Base-by-base conservation (phyloP, 352 stramenopile genomes). In the Phytophthora ohioensis region DNA sequence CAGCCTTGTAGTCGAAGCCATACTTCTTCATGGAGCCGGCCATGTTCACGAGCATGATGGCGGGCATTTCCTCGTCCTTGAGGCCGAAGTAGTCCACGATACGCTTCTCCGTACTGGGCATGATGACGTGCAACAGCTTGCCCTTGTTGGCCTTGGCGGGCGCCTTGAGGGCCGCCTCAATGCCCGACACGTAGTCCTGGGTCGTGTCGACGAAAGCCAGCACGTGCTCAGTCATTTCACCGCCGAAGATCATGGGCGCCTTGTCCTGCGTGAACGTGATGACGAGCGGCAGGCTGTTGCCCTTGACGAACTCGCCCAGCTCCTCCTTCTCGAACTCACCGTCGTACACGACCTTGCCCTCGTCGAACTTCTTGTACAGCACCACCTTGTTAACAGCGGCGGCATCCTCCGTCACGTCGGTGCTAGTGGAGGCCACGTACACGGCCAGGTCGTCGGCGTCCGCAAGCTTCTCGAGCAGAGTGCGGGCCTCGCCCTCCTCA, bases 31-130 rank as follows among this genome's bases (percentile, higher is more conserved):
- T 98, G 74, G 85, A 82, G 38, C 75, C 83, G 51, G 68, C 80
- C 93, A 98, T 98, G 79, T 98, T 95, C 36, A 96, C 91, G 41
- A 98, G 73, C 36, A 98, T 81, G 12, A 95, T 69, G 21, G 83
- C 79, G 31, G 96, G 96, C 52, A 98, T 74, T 64, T 97, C 85
- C 34, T 87, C 90, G 32, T 90, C 78, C 71, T 87, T 91, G 34
- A 98, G 71, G 62, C 90, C 93, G 63, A 99, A 99, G 88, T 97
- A 98, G 48, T 98, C 92, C 38, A 98, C 76, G 34, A 99, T 93
- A 49, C 92, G 92, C 42, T 85, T 86, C 81, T 99, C 93, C 21
- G 85, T 90, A 64, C 80, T 77, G 48, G 88, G 88, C 61, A 98
- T 89, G 57, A 96, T 77, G 13, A 98, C 87, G 81, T 97, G 91